Evolutionary conservation across 2,329 filamentous ascomycete genomes (phyloP), one percentile per base, ranked within the genome.

Genomic region (Pseudocercospora macadamiae): DNA sequence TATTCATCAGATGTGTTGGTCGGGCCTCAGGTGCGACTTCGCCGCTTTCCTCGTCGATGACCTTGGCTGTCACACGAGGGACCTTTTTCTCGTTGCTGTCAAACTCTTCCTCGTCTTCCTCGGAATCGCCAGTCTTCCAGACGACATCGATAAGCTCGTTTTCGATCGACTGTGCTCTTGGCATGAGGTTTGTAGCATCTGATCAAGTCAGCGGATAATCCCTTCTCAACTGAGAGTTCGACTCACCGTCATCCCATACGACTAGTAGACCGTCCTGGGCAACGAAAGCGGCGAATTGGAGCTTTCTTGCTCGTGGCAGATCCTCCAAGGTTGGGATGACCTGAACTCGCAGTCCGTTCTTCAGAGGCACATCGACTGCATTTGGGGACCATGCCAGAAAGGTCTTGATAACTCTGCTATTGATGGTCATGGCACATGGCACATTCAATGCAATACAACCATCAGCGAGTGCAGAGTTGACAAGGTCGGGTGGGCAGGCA

Each of bases 221-320:
- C 23, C 23, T 28, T 28, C 19, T 25, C n/a, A 52, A 47, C 26
- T 26, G 16, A 12, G 12, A 6, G 25, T 18, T 8, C 10, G 18
- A 51, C 53, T 39, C 49, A 63, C 60, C 89, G 65, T 93, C 90
- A 65, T 93, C 90, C 90, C 90, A 95, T 1, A 93, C 89, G 1
- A 93, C 79, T 1, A 95, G 77, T 4, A 93, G 78, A 3, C 85
- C 84, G 62, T 90, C 86, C 0, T 83, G 84, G 2, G 88, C 86
- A 39, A 93, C 82, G 71, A 93, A 93, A 6, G 90, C 90, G 10
- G 89, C 90, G 64, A 89, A 92, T 71, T 93, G 90, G 71, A 91
- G 85, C 72, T 91, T 93, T 59, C 89, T 82, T 4, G 89, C 89
- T 37, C 85, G 81, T 0, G 86, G 81, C 3, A 92, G 80, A 68